phyloP scores from a whole-genome alignment of 805 yeast genomes.

The Cyberlindnera maclurae region DNA sequence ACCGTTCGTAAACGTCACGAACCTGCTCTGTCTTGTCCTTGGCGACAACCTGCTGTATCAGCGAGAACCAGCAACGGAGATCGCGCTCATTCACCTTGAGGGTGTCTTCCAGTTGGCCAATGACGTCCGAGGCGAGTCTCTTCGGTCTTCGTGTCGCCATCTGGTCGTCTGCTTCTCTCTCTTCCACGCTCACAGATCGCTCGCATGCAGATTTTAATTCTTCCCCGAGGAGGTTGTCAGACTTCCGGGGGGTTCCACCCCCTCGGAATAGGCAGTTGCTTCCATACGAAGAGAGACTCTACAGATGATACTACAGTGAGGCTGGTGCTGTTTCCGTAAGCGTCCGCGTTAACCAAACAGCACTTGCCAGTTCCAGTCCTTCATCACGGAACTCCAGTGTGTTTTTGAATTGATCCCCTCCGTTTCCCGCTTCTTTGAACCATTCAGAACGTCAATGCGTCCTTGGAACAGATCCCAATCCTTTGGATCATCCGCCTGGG shows the following conservation, averaged over 20 bases:
- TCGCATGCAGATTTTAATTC: no score
- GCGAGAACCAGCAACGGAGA: constrained; percentile 47
- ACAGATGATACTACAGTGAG: no score
- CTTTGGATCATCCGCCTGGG: background rate
- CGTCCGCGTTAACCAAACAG: constrained; percentile 32
- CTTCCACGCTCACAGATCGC: no score
- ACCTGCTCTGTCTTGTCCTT: constrained; percentile 57
- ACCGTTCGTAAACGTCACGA: constrained; percentile 48
- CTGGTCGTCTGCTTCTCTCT: no score
- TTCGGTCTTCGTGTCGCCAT: constrained; percentile 7
- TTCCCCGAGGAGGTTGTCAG: no score
- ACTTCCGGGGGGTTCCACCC: no score
- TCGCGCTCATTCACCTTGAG: constrained; percentile 47
- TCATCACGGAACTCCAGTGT: constrained; percentile 67
- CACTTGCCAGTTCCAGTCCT: constrained; percentile 74
- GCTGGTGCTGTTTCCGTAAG: no score
- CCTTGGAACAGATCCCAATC: constrained; percentile 21
- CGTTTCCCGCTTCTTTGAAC: constrained; percentile 24
- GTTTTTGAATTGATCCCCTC: constrained; percentile 42
- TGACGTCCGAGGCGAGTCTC: constrained; percentile 35
- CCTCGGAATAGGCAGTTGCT: no score
- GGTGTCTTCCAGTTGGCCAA: constrained; percentile 52
- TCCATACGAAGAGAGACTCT: no score
- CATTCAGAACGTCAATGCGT: constrained; percentile 18
- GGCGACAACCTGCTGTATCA: constrained; percentile 40